These are phyloP conservation scores for Sugiyamaella boreocaroliniensis DNA, from an alignment of 805 yeast species.

Conservation along the genomic window DNA sequence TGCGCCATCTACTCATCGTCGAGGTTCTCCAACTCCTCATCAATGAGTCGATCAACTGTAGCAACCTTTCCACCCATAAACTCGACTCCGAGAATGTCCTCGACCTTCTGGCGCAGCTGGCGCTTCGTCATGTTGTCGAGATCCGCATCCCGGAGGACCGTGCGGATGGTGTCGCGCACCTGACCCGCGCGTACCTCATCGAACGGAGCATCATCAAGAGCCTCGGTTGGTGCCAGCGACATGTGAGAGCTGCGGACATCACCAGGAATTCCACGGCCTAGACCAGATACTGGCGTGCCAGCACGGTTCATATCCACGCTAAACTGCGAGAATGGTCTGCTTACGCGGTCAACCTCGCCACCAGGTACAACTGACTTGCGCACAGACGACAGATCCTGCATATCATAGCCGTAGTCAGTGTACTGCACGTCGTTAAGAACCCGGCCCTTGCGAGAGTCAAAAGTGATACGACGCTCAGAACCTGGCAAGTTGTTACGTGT, in stretches of 20 bases:
- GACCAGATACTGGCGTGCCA: conserved; percentile 10
- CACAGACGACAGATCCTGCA: conserved; percentile 20
- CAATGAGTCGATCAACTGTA: conserved; percentile 30
- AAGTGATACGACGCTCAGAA: conserved; percentile 30
- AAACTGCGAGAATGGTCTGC: conserved; percentile 15
- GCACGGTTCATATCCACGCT: conserved; percentile 11
- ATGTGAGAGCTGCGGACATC: conserved; percentile 8
- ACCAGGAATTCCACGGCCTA: conserved; percentile 7
- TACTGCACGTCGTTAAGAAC: conserved; percentile 24
- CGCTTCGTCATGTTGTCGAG: conserved; percentile 32
- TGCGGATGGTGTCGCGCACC: conserved; percentile 27
- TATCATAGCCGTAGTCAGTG: conserved; percentile 21
- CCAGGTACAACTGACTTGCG: conserved; percentile 12
- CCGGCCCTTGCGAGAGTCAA: conserved; percentile 31
- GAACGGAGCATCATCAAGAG: conserved; percentile 10
- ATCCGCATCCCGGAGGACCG: conserved; percentile 29
- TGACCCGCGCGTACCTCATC: conserved; percentile 21
- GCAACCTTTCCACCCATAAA: conserved; percentile 27
- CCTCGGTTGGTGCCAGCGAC: conserved; percentile 13
- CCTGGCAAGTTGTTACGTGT: conserved; percentile 33
- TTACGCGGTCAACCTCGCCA: conserved; percentile 5
- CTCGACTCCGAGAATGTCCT: conserved; percentile 31
- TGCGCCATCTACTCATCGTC: conserved; percentile 9
- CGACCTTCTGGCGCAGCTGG: conserved; percentile 32
- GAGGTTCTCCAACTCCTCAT: conserved; percentile 28